Evolutionary conservation across 352 stramenopile genomes (phyloP), one percentile per base, ranked within the genome.

Genomic region (Lagenidium giganteum): DNA sequence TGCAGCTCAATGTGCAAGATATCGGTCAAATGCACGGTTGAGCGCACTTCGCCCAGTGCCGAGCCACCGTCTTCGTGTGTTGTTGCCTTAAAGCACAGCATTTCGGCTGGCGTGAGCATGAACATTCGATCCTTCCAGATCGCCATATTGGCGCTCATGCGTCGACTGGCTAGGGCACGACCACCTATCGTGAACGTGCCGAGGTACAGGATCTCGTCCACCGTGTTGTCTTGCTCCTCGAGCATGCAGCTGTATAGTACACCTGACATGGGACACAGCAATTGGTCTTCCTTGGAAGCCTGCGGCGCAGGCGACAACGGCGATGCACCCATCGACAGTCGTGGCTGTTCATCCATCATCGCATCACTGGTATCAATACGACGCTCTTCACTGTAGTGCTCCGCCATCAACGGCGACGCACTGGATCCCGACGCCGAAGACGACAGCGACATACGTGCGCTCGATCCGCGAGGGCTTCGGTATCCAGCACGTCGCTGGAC

Each of bases 41-140:
- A 81, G 27, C 74, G 71, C 20, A 87, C 64, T 43, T 89, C 77
- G 26, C 77, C 77, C 9, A 89, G 55, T 11, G 69, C 69, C 24
- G 60, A 25, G 60, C 11, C 16, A 13, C 11, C 16, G 47, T 62
- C 57, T 47, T 70, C 57, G 57, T 41, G 14, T 35, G 35, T 21
- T 17, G 55, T 66, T 2, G 70, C 68, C 45, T 89, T 89, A 43
- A 89, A 89, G 46, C 71, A 86, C 30, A 89, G 42, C 62, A 89
- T 78, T 54, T 89, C 77, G 1, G 74, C 72, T 5, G 71, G 76
- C 21, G 77, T 89, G 13, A 89, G 56, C 62, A 89, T 81, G 45
- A 87, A 83, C 39, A 81, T 71, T 17, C 77, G 65, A 57, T 83
- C 79, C 44, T 89, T 89, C 77, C 77, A 89, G 30, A 89, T 57